Evolutionary conservation across 768 basidiomycete genomes (phyloP).

Genomic region (Leccinum variicolor): DNA sequence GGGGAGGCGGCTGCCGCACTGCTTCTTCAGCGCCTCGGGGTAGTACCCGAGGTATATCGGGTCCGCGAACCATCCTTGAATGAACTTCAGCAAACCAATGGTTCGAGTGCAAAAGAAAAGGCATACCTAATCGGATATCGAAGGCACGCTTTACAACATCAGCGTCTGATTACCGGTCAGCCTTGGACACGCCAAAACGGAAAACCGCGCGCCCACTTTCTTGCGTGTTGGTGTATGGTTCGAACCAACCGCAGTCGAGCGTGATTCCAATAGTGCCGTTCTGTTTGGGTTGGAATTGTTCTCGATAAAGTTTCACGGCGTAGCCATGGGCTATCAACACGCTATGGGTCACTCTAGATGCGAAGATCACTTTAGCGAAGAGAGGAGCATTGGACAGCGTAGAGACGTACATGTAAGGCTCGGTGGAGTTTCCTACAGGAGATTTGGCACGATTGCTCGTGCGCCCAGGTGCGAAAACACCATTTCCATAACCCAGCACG

Average conservation of each 20-base stretch:
- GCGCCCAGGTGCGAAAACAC: conserved; percentile 71
- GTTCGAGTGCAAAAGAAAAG: conserved; percentile 29
- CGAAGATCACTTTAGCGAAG: neutral
- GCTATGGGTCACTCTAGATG: conserved; percentile 60
- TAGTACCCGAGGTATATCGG: conserved; percentile 75
- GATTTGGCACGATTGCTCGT: conserved; percentile 63
- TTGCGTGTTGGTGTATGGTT: conserved; percentile 66
- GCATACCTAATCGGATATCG: conserved; percentile 70
- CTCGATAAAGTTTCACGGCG: conserved; percentile 66
- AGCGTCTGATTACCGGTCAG: conserved; percentile 42
- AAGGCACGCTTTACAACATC: conserved; percentile 71
- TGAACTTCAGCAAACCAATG: conserved; percentile 18
- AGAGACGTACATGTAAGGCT: conserved; percentile 64
- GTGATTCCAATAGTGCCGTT: conserved; percentile 76
- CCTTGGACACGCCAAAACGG: neutral
- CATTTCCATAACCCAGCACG: conserved; percentile 66
- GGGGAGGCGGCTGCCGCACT: conserved; percentile 59
- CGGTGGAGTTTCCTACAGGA: conserved; percentile 62
- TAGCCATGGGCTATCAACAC: conserved; percentile 70
- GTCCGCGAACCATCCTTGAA: conserved; percentile 64
- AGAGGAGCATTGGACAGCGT: neutral
- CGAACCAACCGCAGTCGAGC: conserved; percentile 72
- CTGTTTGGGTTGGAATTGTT: conserved; percentile 61
- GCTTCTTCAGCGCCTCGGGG: conserved; percentile 55
- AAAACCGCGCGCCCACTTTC: conserved; percentile 44